Evolutionary conservation across 768 basidiomycete genomes (phyloP).

Genomic region (Hemileccinum impolitum): DNA sequence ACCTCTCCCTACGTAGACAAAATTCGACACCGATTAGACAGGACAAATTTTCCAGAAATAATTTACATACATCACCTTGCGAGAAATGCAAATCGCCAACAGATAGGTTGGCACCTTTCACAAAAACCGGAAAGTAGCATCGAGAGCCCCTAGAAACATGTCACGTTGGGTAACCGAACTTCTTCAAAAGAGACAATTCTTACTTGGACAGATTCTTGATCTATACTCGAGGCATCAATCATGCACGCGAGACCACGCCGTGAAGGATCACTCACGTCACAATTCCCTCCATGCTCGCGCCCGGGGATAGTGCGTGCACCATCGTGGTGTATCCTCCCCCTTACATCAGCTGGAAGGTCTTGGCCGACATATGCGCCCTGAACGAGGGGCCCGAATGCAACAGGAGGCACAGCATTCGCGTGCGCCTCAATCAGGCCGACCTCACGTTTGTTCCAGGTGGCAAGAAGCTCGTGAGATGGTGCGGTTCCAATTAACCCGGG

Average conservation of each 20-base stretch:
- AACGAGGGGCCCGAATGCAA: conserved; percentile 61
- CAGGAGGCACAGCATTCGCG: conserved; percentile 52
- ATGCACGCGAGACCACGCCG: neutral
- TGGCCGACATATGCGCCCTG: conserved; percentile 69
- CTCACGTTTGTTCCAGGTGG: conserved; percentile 74
- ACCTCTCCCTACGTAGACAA: conserved; percentile 51
- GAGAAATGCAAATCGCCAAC: conserved; percentile 80
- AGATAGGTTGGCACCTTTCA: conserved; percentile 72
- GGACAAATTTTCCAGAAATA: neutral
- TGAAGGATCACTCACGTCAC: conserved; percentile 46
- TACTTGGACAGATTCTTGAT: conserved; percentile 74
- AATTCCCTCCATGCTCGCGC: conserved; percentile 78
- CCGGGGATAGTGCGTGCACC: conserved; percentile 76
- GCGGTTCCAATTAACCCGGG: conserved; percentile 77
- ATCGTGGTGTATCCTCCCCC: conserved; percentile 54
- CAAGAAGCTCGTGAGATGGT: conserved; percentile 68
- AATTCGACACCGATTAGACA: too few relatives aligned
- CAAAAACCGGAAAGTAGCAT: conserved; percentile 75
- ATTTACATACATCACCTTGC: conserved; percentile 58
- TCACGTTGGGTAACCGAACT: neutral
- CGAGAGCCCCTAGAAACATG: conserved; percentile 50
- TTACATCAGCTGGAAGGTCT: conserved; percentile 45
- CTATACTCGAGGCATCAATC: conserved; percentile 32
- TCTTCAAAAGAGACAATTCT: neutral
- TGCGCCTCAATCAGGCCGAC: conserved; percentile 56